Conservation (phyloP, 441 rosid species). For the Pelargonium exstipulatum region DNA sequence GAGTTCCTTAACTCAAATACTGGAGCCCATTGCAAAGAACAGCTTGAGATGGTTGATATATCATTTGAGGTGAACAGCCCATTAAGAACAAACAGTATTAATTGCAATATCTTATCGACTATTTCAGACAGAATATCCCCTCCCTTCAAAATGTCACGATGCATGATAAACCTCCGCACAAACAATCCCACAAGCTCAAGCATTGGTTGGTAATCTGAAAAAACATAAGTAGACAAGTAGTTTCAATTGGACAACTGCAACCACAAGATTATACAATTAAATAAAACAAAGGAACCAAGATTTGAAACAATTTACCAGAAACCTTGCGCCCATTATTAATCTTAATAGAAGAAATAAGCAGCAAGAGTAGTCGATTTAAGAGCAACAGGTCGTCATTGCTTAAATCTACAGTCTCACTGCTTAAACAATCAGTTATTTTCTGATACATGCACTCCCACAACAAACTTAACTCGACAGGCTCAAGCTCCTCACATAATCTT, state of each 20-base stretch:
- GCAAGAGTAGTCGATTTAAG: slow-evolving; percentile 47
- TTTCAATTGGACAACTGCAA: slow-evolving; percentile 10
- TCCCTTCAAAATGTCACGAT: slow-evolving; percentile 30
- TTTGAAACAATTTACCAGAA: slow-evolving; percentile 40
- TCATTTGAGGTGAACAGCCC: slow-evolving; percentile 38
- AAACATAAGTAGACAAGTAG: slow-evolving; percentile 20
- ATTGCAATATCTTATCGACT: slow-evolving; percentile 57
- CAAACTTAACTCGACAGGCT: slow-evolving; percentile 41
- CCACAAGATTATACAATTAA: slow-evolving; percentile 13
- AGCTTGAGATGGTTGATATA: slow-evolving; percentile 33
- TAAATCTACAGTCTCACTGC: slow-evolving; percentile 16
- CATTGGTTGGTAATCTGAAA: slow-evolving; percentile 59
- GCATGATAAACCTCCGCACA: slow-evolving; percentile 36
- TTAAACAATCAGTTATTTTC: slow-evolving; percentile 40
- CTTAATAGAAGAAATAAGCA: slow-evolving; percentile 52
- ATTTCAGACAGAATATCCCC: slow-evolving; percentile 40
- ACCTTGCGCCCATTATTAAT: slow-evolving; percentile 37
- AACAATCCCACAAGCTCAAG: slow-evolving; percentile 44
- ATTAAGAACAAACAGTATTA: slow-evolving; percentile 57
- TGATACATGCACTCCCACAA: slow-evolving; percentile 56
- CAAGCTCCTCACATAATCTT: slow-evolving; percentile 62
- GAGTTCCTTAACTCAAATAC: slow-evolving; percentile 50
- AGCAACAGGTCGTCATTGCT: slow-evolving; percentile 25
- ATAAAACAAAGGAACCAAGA: slow-evolving; percentile 20
- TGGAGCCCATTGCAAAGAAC: slow-evolving; percentile 66